phyloP scores from a whole-genome alignment of 2,329 filamentous ascomycete species.

The Pyrenophora tritici-repentis region DNA sequence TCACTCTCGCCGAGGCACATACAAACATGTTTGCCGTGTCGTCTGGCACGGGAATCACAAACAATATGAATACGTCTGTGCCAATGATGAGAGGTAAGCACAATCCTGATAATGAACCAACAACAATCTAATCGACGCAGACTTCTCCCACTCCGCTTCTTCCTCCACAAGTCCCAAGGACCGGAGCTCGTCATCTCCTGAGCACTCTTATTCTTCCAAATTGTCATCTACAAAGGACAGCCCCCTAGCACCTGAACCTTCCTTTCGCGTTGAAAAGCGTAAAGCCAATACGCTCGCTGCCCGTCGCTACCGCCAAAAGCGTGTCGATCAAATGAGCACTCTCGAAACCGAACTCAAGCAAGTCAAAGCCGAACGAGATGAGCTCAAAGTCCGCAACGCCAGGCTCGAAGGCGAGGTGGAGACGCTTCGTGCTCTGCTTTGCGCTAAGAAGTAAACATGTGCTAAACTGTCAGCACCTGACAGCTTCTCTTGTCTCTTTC shows the following conservation, averaged over 20 bases:
- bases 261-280: slow-evolving; percentile 57
- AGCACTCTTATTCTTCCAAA: slow-evolving; percentile 29
- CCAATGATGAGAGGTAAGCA: slow-evolving; percentile 35
- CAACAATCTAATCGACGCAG: slow-evolving; percentile 24
- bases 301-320: slow-evolving; percentile 71
- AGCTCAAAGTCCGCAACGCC: slow-evolving; percentile 65
- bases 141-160: slow-evolving; percentile 34
- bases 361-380: slow-evolving; percentile 66
- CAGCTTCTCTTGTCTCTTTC: slow-evolving; percentile 4
- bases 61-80: slow-evolving; percentile 25
- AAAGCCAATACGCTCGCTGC: slow-evolving; percentile 73
- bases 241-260: slow-evolving; percentile 27
- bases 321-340: slow-evolving; percentile 67
- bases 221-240: slow-evolving; percentile 30
- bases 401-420: slow-evolving; percentile 68
- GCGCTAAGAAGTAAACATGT: slow-evolving; percentile 45
- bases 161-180: slow-evolving; percentile 32
- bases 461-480: slow-evolving; percentile 19
- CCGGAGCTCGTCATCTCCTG: slow-evolving; percentile 33
- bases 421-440: slow-evolving; percentile 59
- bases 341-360: slow-evolving; percentile 65
- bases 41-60: slow-evolving; percentile 15
- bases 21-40: slow-evolving; percentile 27
- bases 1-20: slow-evolving; percentile 17
- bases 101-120: neutral